phyloP scores from a whole-genome alignment of 306 rosid genomes.

The Bauhinia variegata region DNA sequence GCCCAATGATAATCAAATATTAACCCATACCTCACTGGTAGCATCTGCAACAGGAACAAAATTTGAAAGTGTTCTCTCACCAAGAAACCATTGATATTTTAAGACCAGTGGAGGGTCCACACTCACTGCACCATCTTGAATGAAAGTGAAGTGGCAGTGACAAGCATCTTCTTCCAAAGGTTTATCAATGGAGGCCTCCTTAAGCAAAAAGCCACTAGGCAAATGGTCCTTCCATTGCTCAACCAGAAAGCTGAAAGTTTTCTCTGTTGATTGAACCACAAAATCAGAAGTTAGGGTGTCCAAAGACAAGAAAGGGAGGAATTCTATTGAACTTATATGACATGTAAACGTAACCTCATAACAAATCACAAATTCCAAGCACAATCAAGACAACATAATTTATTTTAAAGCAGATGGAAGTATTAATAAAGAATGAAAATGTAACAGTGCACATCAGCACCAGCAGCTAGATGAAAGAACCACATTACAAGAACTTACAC shows the following conservation, averaged over 20 bases:
- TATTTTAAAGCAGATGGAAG: not conserved
- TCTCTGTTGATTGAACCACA: constrained; percentile 54
- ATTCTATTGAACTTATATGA: not conserved
- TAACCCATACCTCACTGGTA: constrained; percentile 64
- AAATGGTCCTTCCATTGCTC: constrained; percentile 88
- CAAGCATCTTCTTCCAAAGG: constrained; percentile 94
- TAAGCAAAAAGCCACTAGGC: constrained; percentile 69
- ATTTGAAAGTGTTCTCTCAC: constrained; percentile 69
- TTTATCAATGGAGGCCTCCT: constrained; percentile 79
- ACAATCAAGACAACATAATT: not conserved
- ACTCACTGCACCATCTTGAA: constrained; percentile 54
- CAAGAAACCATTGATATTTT: constrained; percentile 91
- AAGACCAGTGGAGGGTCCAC: constrained; percentile 55
- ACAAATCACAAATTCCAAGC: not conserved
- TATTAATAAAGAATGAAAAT: not conserved
- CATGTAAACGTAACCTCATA: not conserved
- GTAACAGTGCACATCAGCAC: not conserved
- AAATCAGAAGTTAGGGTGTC: constrained; percentile 1
- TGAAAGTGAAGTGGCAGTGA: constrained; percentile 72
- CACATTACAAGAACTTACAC: not conserved
- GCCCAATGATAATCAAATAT: constrained; percentile 23
- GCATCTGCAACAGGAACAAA: constrained; percentile 76
- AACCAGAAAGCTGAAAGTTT: constrained; percentile 75
- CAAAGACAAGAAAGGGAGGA: not conserved
- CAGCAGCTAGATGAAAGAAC: not conserved